Base-by-base conservation (phyloP, 2,329 filamentous ascomycete genomes). In the Trichoderma gracile region DNA sequence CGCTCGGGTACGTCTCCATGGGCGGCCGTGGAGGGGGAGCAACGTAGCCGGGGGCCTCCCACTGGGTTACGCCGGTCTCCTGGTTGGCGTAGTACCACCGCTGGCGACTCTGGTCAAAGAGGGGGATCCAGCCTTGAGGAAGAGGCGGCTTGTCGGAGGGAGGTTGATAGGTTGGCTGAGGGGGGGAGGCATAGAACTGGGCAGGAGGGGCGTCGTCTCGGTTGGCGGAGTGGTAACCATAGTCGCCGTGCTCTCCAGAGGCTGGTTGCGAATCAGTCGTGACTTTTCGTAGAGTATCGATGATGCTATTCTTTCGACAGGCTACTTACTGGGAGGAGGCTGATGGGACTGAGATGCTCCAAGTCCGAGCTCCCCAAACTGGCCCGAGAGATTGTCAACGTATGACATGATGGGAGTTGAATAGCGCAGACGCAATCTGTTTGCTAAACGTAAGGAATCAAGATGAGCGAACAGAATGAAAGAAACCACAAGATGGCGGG, bases 61-160 rank as follows among this genome's bases (percentile, higher is more conserved):
- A 90, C 74, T 89, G 86, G 0, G 85, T 83, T 65, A 81, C 82
- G 21, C 86, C 85, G 14, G 85, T 85, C 53, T 83, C 79, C 64
- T 85, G 77, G 73, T 90, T 86, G 64, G 86, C 80, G 71, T 88
- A 91, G 77, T 85, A 90, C 78, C 85, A 89, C 63, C 85, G 84
- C 71, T 87, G 84, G 66, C 81, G 78, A 65, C 79, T 80, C 64
- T 84, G 81, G 68, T 90, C 87, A 76, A 83, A 90, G 73, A 88
- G 83, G 25, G 86, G 79, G 30, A 79, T 77, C 87, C 88, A 90
- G 68, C 87, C 87, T 56, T 79, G 71, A 25, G 87, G 81, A 68
- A 89, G 78, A 66, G 83, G 78, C 25, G 87, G 82, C 65, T 73
- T 74, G 67, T 75, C 74, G 19, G 72, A 71, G 8, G 76, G 75